Evolutionary conservation across 2,329 filamentous ascomycete species (phyloP).

Genomic region (Penicillium sclerotigenum): DNA sequence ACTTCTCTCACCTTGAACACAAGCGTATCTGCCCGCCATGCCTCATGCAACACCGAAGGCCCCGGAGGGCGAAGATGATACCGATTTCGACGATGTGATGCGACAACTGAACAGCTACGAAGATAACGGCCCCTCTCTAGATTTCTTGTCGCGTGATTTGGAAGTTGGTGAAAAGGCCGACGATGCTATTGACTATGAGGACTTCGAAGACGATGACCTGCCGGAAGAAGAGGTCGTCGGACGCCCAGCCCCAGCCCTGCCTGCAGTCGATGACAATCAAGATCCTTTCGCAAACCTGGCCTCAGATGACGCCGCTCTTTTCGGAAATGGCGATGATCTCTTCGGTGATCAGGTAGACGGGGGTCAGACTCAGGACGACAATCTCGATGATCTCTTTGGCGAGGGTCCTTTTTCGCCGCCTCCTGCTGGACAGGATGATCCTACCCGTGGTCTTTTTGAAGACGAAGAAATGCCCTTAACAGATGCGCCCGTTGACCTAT

Average conservation of each 20-base stretch:
- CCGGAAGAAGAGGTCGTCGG: slow-evolving; percentile 56
- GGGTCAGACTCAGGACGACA: slow-evolving; percentile 33
- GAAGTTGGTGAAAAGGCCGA: slow-evolving; percentile 73
- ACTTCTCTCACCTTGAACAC: background rate
- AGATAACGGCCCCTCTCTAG: slow-evolving; percentile 33
- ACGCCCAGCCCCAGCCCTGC: slow-evolving; percentile 12
- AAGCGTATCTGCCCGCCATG: slow-evolving; percentile 24
- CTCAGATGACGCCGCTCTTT: slow-evolving; percentile 41
- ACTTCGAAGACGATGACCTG: slow-evolving; percentile 88
- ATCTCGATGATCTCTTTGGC: slow-evolving; percentile 50
- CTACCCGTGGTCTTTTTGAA: slow-evolving; percentile 35
- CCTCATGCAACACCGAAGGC: slow-evolving; percentile 38
- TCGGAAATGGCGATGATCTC: slow-evolving; percentile 22
- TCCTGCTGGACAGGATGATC: slow-evolving; percentile 29
- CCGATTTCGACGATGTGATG: slow-evolving; percentile 44
- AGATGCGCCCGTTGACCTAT: slow-evolving; percentile 18
- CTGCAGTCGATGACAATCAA: slow-evolving; percentile 56
- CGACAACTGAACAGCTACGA: slow-evolving; percentile 41
- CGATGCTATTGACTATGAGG: slow-evolving; percentile 85
- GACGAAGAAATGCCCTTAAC: slow-evolving; percentile 22
- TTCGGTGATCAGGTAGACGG: slow-evolving; percentile 27
- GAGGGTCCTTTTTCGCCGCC: slow-evolving; percentile 41
- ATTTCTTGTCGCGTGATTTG: slow-evolving; percentile 42
- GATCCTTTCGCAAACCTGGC: slow-evolving; percentile 29
- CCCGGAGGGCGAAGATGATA: slow-evolving; percentile 34